Conservation (phyloP, 805 yeast genomes). For the Hermanozyma aechmeae region DNA sequence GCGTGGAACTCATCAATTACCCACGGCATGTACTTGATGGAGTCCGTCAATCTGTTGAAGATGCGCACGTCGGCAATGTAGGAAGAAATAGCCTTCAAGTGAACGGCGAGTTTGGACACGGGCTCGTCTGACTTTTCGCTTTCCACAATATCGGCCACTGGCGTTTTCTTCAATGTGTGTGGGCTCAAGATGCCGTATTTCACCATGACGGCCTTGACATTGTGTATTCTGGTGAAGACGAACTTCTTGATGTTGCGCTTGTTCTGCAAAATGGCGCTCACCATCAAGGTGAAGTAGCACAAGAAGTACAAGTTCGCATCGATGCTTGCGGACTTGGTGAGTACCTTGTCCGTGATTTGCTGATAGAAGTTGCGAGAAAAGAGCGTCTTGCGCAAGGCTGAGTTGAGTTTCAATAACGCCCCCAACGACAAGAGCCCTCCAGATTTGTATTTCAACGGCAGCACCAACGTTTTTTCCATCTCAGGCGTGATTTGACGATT, state of each 20-base stretch:
- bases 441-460: no score
- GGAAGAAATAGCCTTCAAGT: constrained; percentile 24
- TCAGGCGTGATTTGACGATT: no score
- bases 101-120: constrained; percentile 18
- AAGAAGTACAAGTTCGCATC: constrained; percentile 33
- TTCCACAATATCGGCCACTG: not conserved
- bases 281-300: constrained; percentile 31
- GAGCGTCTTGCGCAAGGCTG: constrained; percentile 20
- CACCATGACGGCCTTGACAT: no score
- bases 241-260: constrained; percentile 22
- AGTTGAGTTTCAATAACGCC: constrained; percentile 18
- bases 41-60: constrained; percentile 31
- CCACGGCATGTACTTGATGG: constrained; percentile 37
- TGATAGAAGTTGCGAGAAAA: constrained; percentile 31
- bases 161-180: no score
- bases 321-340: constrained; percentile 22
- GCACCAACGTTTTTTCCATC: no score
- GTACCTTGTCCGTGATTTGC: constrained; percentile 30
- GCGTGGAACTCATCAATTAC: constrained; percentile 28
- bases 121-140: constrained; percentile 1
- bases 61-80: constrained; percentile 33
- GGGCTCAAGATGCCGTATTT: no score
- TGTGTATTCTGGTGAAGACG: no score
- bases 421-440: constrained; percentile 12
- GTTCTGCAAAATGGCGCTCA: constrained; percentile 28